Evolutionary conservation across 208 protist species (phyloP).

Genomic region (Acanthamoeba triangularis): DNA sequence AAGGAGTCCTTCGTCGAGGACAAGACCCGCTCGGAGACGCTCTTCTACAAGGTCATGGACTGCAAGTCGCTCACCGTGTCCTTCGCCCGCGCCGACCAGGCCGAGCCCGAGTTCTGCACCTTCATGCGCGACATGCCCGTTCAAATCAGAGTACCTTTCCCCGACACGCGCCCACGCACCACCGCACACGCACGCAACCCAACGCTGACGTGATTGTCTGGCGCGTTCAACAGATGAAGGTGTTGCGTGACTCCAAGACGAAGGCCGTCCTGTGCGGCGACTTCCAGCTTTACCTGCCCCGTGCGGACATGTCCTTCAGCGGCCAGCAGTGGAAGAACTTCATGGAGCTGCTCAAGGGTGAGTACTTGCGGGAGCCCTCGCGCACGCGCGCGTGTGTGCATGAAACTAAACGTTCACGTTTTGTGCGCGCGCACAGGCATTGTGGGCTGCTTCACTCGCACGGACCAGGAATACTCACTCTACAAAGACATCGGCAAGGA

Average conservation of each 20-base stretch:
- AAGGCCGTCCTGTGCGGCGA: slow-evolving; percentile 7
- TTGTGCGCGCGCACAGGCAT: neutral
- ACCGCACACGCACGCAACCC: neutral
- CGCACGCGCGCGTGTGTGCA: neutral
- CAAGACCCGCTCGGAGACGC: slow-evolving; percentile 47
- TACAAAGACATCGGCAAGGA: slow-evolving; percentile 65
- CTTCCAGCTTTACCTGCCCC: slow-evolving; percentile 34
- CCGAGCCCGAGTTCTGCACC: slow-evolving; percentile 58
- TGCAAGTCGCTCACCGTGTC: slow-evolving; percentile 60
- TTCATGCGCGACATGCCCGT: slow-evolving; percentile 65
- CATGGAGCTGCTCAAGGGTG: slow-evolving; percentile 53
- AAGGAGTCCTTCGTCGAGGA: slow-evolving; percentile 70
- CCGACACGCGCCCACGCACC: neutral
- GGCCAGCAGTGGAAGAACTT: slow-evolving; percentile 71
- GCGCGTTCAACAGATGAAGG: slow-evolving; percentile 44
- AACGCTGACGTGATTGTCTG: neutral
- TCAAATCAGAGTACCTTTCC: slow-evolving; percentile 9
- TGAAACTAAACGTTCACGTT: neutral
- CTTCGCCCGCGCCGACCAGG: neutral
- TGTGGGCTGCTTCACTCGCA: slow-evolving; percentile 41
- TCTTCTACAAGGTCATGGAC: slow-evolving; percentile 65
- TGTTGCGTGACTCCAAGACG: neutral
- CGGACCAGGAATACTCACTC: slow-evolving; percentile 64
- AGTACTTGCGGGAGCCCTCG: neutral
- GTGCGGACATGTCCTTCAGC: slow-evolving; percentile 17